Conservation (phyloP, 208 protist genomes). For the Willaertia magna region DNA sequence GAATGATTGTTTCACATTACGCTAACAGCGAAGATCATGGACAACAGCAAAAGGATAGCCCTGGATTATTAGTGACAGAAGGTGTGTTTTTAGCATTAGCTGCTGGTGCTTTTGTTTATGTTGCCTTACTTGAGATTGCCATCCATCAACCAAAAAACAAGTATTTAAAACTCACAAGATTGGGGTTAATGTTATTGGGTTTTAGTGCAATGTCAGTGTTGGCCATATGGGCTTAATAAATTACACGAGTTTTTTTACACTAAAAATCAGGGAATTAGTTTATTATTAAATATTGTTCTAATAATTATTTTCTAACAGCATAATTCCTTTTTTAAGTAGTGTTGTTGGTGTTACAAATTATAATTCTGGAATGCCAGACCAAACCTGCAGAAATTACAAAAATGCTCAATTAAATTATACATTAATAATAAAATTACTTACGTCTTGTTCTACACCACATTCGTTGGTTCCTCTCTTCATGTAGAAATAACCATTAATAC, state of each 20-base stretch:
- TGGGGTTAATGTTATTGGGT: not conserved
- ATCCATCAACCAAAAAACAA: not conserved
- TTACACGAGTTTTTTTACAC: too few relatives aligned
- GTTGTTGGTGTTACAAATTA: too few relatives aligned
- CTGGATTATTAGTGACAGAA: not conserved
- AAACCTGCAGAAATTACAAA: too few relatives aligned
- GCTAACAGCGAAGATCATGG: not conserved
- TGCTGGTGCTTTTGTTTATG: not conserved
- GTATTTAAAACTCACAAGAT: not conserved
- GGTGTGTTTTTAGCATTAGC: not conserved
- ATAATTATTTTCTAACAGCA: too few relatives aligned
- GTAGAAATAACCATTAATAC: constrained; percentile 29
- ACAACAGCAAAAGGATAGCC: not conserved
- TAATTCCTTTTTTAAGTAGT: too few relatives aligned
- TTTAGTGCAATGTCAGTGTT: not conserved
- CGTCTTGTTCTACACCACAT: not conserved
- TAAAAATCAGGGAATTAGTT: too few relatives aligned
- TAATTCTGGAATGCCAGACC: too few relatives aligned
- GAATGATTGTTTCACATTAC: not conserved
- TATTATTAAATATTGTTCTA: too few relatives aligned
- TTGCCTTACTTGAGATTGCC: not conserved
- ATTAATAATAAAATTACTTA: not conserved
- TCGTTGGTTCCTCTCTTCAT: constrained; percentile 27
- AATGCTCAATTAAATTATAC: too few relatives aligned
- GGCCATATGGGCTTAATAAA: not conserved